Conservation (phyloP, 306 rosid species). For the Nissolia schottii region DNA sequence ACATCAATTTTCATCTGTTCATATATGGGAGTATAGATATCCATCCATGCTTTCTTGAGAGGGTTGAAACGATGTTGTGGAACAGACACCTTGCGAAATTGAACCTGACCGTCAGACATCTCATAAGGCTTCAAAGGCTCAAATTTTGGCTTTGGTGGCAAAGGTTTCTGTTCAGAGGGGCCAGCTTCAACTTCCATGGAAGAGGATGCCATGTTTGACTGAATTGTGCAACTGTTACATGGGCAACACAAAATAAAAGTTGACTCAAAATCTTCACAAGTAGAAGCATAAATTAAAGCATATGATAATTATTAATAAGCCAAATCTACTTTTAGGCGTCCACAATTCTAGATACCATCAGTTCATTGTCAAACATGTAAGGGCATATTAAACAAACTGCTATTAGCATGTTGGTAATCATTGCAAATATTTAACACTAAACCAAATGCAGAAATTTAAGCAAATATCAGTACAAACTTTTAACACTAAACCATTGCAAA, state of each 20-base stretch:
- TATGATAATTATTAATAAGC: not conserved
- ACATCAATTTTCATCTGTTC: slow-evolving; percentile 84
- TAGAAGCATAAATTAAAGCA: not conserved
- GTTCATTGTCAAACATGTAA: not conserved
- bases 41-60: slow-evolving; percentile 90
- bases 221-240: slow-evolving; percentile 38
- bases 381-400: not conserved
- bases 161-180: slow-evolving; percentile 27
- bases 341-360: not conserved
- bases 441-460: not conserved
- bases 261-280: not conserved
- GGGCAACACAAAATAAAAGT: not conserved
- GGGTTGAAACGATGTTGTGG: slow-evolving; percentile 81
- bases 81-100: slow-evolving; percentile 73
- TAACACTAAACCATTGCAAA: not conserved
- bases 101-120: slow-evolving; percentile 80
- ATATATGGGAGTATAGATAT: slow-evolving; percentile 65
- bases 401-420: not conserved
- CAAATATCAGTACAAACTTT: not conserved
- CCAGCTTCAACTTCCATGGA: slow-evolving; percentile 58
- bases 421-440: too few relatives aligned
- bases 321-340: not conserved
- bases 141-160: slow-evolving; percentile 69
- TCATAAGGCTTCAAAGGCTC: slow-evolving; percentile 81
- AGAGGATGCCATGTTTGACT: slow-evolving; percentile 40